Percentiles rank a stretch among this genome's conserved stretches.
Evolutionary conservation across 306 rosid genomes (phyloP).

Genomic region (Vigna reflexopilosa): DNA sequence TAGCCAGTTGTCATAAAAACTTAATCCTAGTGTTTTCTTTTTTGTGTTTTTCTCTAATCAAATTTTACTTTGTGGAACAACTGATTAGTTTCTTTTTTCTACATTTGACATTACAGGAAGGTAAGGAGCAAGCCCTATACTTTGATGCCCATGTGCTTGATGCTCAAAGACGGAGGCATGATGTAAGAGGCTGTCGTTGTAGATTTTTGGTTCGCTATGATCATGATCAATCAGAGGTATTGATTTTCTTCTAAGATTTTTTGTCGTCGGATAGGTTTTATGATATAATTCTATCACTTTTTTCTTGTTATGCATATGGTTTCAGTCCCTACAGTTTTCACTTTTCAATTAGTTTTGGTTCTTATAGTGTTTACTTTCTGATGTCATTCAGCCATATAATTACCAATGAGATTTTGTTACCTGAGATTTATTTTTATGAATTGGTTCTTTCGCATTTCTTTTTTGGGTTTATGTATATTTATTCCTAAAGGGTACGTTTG

Average conservation of each 20-base stretch:
- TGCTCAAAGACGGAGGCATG: constrained; percentile 97
- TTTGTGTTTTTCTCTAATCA: background rate
- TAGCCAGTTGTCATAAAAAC: constrained; percentile 32
- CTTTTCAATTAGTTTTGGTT: constrained; percentile 5
- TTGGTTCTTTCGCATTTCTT: background rate
- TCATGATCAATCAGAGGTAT: constrained; percentile 98
- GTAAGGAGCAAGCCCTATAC: constrained; percentile 98
- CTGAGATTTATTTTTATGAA: constrained; percentile 32
- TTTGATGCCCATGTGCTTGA: constrained; percentile 98
- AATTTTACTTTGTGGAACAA: constrained; percentile 6
- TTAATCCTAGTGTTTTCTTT: constrained; percentile 10
- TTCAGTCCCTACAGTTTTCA: constrained; percentile 12
- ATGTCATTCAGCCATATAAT: constrained; percentile 77
- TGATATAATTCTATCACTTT: constrained; percentile 22
- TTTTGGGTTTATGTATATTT: background rate
- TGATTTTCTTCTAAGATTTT: constrained; percentile 28
- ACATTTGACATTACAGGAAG: constrained; percentile 69
- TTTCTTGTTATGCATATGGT: background rate
- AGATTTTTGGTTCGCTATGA: constrained; percentile 96
- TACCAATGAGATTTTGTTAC: constrained; percentile 29
- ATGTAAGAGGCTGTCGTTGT: constrained; percentile 99
- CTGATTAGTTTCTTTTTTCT: background rate
- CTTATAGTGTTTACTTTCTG: background rate
- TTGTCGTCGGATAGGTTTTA: constrained; percentile 21
- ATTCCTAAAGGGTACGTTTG: too few species aligned